Base-by-base conservation (phyloP, 1,139 yeast species). In the Blastobotrys illinoisensis region DNA sequence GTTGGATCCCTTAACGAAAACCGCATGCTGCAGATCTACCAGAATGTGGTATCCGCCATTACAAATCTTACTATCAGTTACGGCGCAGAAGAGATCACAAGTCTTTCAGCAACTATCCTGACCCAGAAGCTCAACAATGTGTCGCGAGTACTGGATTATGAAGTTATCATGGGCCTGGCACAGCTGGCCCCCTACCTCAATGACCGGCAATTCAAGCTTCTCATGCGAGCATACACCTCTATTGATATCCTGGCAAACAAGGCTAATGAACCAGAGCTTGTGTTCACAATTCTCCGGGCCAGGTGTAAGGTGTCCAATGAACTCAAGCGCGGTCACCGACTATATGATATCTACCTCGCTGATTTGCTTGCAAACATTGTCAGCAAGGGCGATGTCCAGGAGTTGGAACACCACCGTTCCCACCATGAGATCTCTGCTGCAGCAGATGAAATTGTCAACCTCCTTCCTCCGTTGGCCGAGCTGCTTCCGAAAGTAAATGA, bases 381-480 rank as follows among this genome's bases (percentile, higher is more conserved):
- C 44, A 77, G 86, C 47, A 83, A 85, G 65, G 98, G 97, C 49
- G 97, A 90, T 62, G 88, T 86, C 19, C 88, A 82, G 61, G 86
- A 79, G 52, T 76, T 81, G 50, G 95, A 87, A 58, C 95, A 86
- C 62, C 96, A 88, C 66, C 79, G 96, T 62, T 80, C 95, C 3
- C 95, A 88, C 63, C 77, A 77, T 54, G 96, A 87, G 61, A 86
- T 90, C 51, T 79, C 88, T 43, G 84, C 81, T 54, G 83, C 89
- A 55, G 97, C 95, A 0, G 79, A 79, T 43, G 88, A 86, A 65
- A 88, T 90, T 54, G 81, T 86, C 1, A 69, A 79, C 24, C 80
- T 81, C 59, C 76, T 93, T 57, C 79, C 76, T 48, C 97, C 97
- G 0, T 74, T 93, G 61, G 95, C 97, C 0, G 78, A 74, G 26